These are phyloP conservation scores for Nitzschia putrida DNA, from an alignment of 108 stramenopile genomes.

Conservation along the genomic window DNA sequence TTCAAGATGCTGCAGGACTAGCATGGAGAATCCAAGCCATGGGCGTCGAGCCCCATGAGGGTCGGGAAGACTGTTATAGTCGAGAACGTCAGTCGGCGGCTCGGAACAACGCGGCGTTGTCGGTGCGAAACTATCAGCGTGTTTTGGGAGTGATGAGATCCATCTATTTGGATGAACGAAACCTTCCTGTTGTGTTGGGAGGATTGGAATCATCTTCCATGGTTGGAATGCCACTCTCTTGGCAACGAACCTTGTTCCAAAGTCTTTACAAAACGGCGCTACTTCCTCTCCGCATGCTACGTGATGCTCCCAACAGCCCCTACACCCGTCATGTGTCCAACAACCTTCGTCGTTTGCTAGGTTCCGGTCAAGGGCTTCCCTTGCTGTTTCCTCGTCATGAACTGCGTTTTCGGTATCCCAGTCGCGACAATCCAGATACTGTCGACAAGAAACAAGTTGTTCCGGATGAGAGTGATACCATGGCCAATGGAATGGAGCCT, in stretches of 20 bases:
- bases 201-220: conserved; percentile 44
- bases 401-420: conserved; percentile 68
- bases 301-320: conserved; percentile 31
- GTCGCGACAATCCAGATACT: neutral
- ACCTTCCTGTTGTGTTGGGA: conserved; percentile 59
- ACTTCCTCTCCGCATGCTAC: conserved; percentile 56
- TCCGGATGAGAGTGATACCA: neutral
- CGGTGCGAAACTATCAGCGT: conserved; percentile 85
- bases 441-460: neutral
- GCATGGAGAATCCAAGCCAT: conserved; percentile 82
- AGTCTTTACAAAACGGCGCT: conserved; percentile 59
- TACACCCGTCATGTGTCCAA: conserved; percentile 47
- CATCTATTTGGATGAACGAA: conserved; percentile 75
- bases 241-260: conserved; percentile 57
- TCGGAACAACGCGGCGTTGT: conserved; percentile 80
- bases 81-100: conserved; percentile 82
- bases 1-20: conserved; percentile 90
- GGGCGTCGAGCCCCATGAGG: neutral
- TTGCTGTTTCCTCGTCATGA: conserved; percentile 84
- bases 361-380: conserved; percentile 71
- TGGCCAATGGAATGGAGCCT: neutral
- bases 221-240: conserved; percentile 50
- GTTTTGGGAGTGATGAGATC: conserved; percentile 72
- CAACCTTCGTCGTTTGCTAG: conserved; percentile 59
- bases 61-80: conserved; percentile 44